Base-by-base conservation (phyloP, 495 filamentous ascomycete species). In the Neurospora terricola region DNA sequence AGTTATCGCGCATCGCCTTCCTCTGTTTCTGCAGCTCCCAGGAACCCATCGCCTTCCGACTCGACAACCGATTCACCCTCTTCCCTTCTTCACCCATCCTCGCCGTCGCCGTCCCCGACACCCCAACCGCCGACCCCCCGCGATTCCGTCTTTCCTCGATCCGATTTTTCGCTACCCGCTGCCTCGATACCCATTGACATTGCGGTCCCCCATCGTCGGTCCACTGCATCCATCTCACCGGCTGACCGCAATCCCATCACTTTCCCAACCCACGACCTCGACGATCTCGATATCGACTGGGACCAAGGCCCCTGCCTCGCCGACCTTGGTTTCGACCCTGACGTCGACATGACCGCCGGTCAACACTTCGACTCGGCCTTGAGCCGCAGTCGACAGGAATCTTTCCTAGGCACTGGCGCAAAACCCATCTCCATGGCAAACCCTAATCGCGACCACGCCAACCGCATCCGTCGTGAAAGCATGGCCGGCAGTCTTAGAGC, bases 381-480 rank as follows among this genome's bases (percentile, higher is more conserved):
- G 75, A 81, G 86, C 79, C 85, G 85, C 77, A 83, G 81, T 78
- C 83, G 86, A 77, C 84, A 94, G 81, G 93, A 94, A 79, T 95
- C 93, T 62, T 89, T 95, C 80, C 88, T 91, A 83, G 90, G 89
- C 72, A 90, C 89, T 70, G 93, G 91, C 73, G 91, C 93, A 34
- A 93, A 92, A 82, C 93, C 94, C 48, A 97, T 97, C 73, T 92
- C 92, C 39, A 90, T 94, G 86, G 88, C 88, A 70, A 90, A 90
- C 74, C 89, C 91, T 21, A 92, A 91, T 79, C 88, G 91, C 78
- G 91, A 94, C 75, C 87, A 89, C 73, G 83, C 83, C 74, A 83
- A 82, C 77, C 84, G 86, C 77, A 87, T 84, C 70, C 91, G 96
- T 72, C 88, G 95, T 76, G 96, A 97, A 81, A 95, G 92, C 77